Evolutionary conservation across 805 yeast species (phyloP), one percentile per base, ranked within the genome.

Genomic region (Saturnispora serradocipensis): DNA sequence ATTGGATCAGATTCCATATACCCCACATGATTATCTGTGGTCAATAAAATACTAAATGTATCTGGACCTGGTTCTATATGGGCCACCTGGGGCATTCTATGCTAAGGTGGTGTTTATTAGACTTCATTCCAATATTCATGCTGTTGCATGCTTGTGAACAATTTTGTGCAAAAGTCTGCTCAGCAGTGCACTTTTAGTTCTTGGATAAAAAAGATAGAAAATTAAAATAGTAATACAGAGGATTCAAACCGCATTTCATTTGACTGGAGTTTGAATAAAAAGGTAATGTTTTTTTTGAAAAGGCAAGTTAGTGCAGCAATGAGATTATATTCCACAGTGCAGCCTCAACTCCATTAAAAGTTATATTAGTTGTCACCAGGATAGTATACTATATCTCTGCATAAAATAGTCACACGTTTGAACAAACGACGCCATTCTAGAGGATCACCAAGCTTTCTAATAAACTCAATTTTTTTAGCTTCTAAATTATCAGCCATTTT

Each of bases 1-100:
- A 91, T 81, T 1, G 96, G 90, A 64, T 93, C 98, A 38, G 77
- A 78, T 63, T 93, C 99, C 53, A 81, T 81, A 64, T 83, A 90
- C 1, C 99, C 99, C 18, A 93, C 96, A 72, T 93, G 99, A 63
- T 93, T 93, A 62, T 93, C 99, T 1, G 98, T 89, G 2, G 99
- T 88, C 32, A 93, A 68, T 32, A 93, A 77, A 18, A 93, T 77
- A 24, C 86, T 71, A 16, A 90, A 78, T 0, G 96, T 88, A 64
- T 87, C 79, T 5, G 76, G 76, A 3, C 81, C 84, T 2, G 69
- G 71, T 2, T 70, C 74, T 4, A 81, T 67, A 18, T 60, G 55
- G 6, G 68, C 62, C 2, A 74, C 73, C 42, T 68, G 68, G 20
- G 73, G 74, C 76, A 70, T 72, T 22, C 22, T 38, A 7, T 18